phyloP scores from a whole-genome alignment of 2,329 filamentous ascomycete genomes.

The Didymella keratinophila region DNA sequence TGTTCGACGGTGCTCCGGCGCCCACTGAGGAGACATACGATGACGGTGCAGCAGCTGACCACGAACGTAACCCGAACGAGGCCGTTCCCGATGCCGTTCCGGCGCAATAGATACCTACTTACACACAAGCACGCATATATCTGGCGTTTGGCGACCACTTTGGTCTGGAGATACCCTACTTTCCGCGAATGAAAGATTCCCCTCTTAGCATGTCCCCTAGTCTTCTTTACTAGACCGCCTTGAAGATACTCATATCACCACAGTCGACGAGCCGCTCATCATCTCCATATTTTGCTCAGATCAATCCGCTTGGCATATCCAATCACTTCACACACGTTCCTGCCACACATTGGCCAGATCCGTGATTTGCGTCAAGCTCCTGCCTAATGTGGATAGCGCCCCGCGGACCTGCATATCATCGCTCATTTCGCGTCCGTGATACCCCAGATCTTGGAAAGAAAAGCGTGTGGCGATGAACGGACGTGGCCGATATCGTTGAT shows the following conservation, averaged over 20 bases:
- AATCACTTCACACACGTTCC: constrained; percentile 21
- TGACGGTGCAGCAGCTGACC: constrained; percentile 17
- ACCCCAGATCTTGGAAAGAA: constrained; percentile 22
- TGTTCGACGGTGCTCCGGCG: constrained; percentile 68
- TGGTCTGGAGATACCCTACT: constrained; percentile 40
- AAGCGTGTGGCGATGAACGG: constrained; percentile 36
- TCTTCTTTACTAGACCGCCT: not conserved
- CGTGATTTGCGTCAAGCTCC: constrained; percentile 21
- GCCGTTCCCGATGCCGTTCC: constrained; percentile 23
- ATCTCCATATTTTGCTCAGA: constrained; percentile 23
- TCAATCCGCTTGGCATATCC: constrained; percentile 13
- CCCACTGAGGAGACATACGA: constrained; percentile 29
- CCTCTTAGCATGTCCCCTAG: not conserved
- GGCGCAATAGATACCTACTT: constrained; percentile 23
- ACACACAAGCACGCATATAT: constrained; percentile 20
- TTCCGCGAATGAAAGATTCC: constrained; percentile 19
- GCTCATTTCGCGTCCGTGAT: constrained; percentile 20
- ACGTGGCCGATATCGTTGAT: constrained; percentile 39
- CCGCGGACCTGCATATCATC: constrained; percentile 28
- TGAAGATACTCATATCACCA: not conserved
- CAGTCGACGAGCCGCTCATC: constrained; percentile 9
- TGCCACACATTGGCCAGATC: constrained; percentile 16
- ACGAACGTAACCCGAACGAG: constrained; percentile 20
- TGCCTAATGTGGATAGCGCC: constrained; percentile 39
- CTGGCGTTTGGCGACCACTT: constrained; percentile 35